phyloP scores from a whole-genome alignment of 2,329 filamentous ascomycete species.

The Fusarium oxysporum region DNA sequence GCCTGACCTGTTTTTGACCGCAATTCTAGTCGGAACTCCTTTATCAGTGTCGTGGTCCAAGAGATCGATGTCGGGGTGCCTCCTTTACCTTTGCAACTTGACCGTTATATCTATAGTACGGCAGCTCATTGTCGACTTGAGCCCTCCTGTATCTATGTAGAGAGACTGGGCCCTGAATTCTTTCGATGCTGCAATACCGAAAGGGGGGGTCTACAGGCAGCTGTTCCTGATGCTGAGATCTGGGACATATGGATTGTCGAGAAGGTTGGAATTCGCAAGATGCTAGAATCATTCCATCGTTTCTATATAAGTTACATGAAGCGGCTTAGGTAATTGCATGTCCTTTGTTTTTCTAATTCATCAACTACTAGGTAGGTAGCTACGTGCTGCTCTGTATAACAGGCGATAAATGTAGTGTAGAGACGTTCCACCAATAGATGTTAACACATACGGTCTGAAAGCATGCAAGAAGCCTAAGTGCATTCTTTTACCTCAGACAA shows the following conservation, averaged over 20 bases:
- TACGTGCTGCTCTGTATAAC: background rate
- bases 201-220: background rate
- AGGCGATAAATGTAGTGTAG: background rate
- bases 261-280: background rate
- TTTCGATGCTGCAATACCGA: background rate
- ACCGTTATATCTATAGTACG: too few species aligned
- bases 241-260: background rate
- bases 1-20: background rate
- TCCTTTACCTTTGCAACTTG: background rate
- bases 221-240: background rate
- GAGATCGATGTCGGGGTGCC: background rate
- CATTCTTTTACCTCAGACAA: background rate
- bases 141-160: too few species aligned
- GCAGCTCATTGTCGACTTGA: fast-evolving
- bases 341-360: too few species aligned
- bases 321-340: background rate
- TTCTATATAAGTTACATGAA: background rate
- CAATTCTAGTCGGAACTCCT: background rate
- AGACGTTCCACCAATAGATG: background rate
- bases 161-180: background rate
- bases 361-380: too few species aligned
- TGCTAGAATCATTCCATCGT: too few species aligned
- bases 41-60: background rate
- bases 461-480: background rate
- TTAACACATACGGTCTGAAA: background rate